These are phyloP conservation scores for Penicillium argentinense DNA, from an alignment of 495 filamentous ascomycete species.

Conservation along the genomic window DNA sequence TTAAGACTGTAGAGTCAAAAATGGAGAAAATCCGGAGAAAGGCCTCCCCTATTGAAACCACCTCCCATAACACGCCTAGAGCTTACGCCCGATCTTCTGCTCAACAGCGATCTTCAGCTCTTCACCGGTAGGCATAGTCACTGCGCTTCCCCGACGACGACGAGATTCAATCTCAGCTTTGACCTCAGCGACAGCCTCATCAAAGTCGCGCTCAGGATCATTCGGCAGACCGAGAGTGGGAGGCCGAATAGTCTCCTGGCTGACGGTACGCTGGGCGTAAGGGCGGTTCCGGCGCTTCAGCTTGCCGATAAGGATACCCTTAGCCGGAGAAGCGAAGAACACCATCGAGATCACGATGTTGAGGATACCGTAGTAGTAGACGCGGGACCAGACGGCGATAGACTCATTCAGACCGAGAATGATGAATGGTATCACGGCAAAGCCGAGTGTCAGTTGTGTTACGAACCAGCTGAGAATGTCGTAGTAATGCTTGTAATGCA, in stretches of 20 bases:
- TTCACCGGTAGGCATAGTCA: slow-evolving; percentile 47
- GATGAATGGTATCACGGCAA: slow-evolving; percentile 79
- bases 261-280: slow-evolving; percentile 24
- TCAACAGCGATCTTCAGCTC: slow-evolving; percentile 49
- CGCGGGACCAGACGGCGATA: slow-evolving; percentile 71
- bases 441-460: slow-evolving; percentile 83
- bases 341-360: slow-evolving; percentile 61
- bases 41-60: neutral
- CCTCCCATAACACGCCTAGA: slow-evolving; percentile 18
- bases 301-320: slow-evolving; percentile 53
- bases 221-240: slow-evolving; percentile 74
- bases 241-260: slow-evolving; percentile 37
- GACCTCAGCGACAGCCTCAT: slow-evolving; percentile 77
- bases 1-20: too few species aligned
- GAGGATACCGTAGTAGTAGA: slow-evolving; percentile 86
- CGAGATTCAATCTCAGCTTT: slow-evolving; percentile 64
- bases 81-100: slow-evolving; percentile 43
- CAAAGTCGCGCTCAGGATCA: slow-evolving; percentile 74
- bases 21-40: too few species aligned
- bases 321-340: slow-evolving; percentile 81
- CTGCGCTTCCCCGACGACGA: slow-evolving; percentile 51
- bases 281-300: slow-evolving; percentile 58
- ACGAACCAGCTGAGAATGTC: slow-evolving; percentile 76
- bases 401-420: slow-evolving; percentile 68
- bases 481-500: slow-evolving; percentile 78